Evolutionary conservation across 1,284 basidiomycete genomes (phyloP), one percentile per base, ranked within the genome.

Genomic region (Boletus semigastroideus): DNA sequence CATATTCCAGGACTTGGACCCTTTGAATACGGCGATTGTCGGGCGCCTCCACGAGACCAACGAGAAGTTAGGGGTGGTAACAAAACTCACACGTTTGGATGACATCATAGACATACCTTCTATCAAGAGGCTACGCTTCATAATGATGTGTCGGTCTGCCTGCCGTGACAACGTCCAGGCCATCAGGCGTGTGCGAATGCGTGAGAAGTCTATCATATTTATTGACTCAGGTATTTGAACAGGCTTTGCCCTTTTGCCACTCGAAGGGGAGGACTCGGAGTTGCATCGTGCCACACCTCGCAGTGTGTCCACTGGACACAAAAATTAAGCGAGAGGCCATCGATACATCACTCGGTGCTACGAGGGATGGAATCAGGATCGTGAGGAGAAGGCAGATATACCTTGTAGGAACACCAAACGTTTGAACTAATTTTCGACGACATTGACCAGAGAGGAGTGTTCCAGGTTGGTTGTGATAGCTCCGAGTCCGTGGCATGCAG

Each of bases 1-100:
- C 53, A 36, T 51, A 55, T 53, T 58, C 48, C 58, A 73, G 75
- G 70, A 53, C 68, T 64, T 16, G 64, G 70, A 41, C 63, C 57
- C 28, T 74, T 69, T 42, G 70, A 74, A 51, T 79, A 82, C 54
- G 83, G 82, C 19, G 74, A 82, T 60, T 88, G 89, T 72, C 82
- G 79, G 42, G 80, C 81, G 30, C 78, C 85, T 19, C 87, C 86
- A 1, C 82, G 79, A 62, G 85, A 85, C 20, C 76, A 83, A 53
- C 83, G 81, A 54, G 84, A 88, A 61, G 65, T 84, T 43, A 86
- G 78, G 66, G 78, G 80, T 54, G 88, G 87, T 44, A 89, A 89
- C 65, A 79, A 82, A 70, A 83, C 86, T 33, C 74, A 78, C 65
- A 87, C 86, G 19, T 90, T 90, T 75, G 80, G 78, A 69, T 80